Base-by-base conservation (phyloP, 2,329 filamentous ascomycete genomes). In the Apiospora malaysiana region DNA sequence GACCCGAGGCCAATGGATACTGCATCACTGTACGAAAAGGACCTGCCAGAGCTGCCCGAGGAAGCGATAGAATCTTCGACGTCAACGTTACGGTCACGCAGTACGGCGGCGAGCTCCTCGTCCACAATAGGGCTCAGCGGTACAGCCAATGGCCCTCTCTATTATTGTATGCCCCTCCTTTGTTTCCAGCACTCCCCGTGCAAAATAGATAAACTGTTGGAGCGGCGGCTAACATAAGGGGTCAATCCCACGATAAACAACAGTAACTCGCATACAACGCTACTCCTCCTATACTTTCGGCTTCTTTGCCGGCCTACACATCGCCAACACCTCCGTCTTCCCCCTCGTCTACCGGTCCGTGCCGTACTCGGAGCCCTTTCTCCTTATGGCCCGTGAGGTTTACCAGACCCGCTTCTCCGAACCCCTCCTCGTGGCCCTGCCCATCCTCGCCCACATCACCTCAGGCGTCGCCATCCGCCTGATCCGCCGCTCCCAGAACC, bases 211-310 rank as follows among this genome's bases (percentile, higher is more conserved):
- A 18, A 14, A 45, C n/a, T 45, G 10, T 45, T 16, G 42, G 8
- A 23, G 40, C 32, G 27, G 37, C 43, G 32, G 7, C 27, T 43
- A 23, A 10, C 37, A 4, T 63, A 16, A 18, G 42, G 42, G 42
- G 42, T 9, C 42, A 45, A 45, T 45, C 9, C 42, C 42, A 45
- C 37, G 40, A 66, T 2, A n/a, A 63, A n/a, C 27, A 59, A 51
- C 74, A 94, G 92, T 97, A 69, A 87, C 87, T 6, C 89, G 93
- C 66, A 86, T 96, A 46, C 96, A 98, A 81, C 92, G 90, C 80
- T 97, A 97, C 85, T 96, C 94, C 0, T 94, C 93, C 75, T 97
- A 97, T 83, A 90, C 93, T 74, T 95, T 94, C 78, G 90, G 89
- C 73, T 83, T 93, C 74, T 97, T 95, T 83, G 87, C 92, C 45